Evolutionary conservation across 805 yeast genomes (phyloP), one percentile per base, ranked within the genome.

Genomic region (Suhomyces canberraensis): DNA sequence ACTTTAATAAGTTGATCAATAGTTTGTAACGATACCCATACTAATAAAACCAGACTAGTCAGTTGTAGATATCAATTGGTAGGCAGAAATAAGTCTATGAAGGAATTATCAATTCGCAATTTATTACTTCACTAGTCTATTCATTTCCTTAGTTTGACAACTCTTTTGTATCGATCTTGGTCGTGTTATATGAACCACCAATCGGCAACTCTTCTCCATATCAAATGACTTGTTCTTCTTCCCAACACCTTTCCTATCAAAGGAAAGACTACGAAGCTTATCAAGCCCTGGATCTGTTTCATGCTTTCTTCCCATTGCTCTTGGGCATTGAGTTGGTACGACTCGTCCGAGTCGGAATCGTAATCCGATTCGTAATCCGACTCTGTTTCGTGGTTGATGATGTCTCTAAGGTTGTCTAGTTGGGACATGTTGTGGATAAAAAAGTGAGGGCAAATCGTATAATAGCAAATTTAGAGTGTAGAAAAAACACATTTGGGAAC

Each of bases 241-340:
- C 93, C 93, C 31, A 83, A 44, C 29, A 77, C 68, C 54, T 79
- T 81, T 3, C 90, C 90, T 14, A 80, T 48, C 40, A 82, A 51
- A 2, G 93, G 93, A 35, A 83, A 61, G 24, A 83, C 48, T 11
- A 84, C 77, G 57, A 78, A 69, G 37, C 73, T 75, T 22, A 81
- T 57, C 24, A 81, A 66, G n/a, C 75, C 74, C 26, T 68, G 69
- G 38, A 84, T 52, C 54, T 83, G 89, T 30, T 63, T 61, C 32
- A 83, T 42, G 24, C 83, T 78, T 47, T 79, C 84, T 35, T 82
- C 84, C 89, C 89, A 83, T 48, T 83, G 87, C 45, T 77, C 70
- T 47, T 81, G 84, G 1, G 86, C 81, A 24, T 76, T 60, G 35
- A 67, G 46, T 25, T 49, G 54, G 39, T 52, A 51, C 13, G 51